Evolutionary conservation across 345 rosid genomes (phyloP), one percentile per base, ranked within the genome.

Genomic region (Citrus australasica): DNA sequence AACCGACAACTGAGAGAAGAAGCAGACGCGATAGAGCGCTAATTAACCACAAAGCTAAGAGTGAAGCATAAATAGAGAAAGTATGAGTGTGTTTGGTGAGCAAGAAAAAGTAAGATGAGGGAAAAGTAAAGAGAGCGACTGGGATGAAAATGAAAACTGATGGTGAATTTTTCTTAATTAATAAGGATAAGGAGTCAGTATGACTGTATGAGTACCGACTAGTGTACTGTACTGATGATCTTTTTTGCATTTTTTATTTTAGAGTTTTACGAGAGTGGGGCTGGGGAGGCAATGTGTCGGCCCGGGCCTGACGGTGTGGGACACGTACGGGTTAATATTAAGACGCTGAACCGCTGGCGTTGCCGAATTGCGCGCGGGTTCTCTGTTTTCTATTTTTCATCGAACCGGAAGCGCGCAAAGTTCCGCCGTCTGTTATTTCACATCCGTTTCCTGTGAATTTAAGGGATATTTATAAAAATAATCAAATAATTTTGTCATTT

Each of bases 281-380:
- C 33, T 32, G 33, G 5, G 65, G 37, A 21, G 22, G 75, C 5
- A 22, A 71, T 66, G 81, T 79, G 87, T 87, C 87, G 87, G 86
- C 81, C 71, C 40, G 37, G 76, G 74, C 76, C 83, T 81, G 88
- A 84, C 73, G 22, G 16, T 33, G 35, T 69, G 87, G 76, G 84
- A 81, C 86, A 86, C 83, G 86, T 82, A 80, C 81, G 83, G 68
- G 27, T 35, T 9, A 32, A 30, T 1, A 21, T 35, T 17, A 14
- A 22, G 2, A 21, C 13, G 22, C 24, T 63, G 28, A 67, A 55
- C 38, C 7, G 55, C 35, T 65, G 76, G 62, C 55, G 73, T 33
- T 46, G 51, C 16, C 17, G 51, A 46, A 46, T 82, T 76, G 59
- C 3, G 80, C 76, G 74, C 14, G 38, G 68, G 38, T 14, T 35